Conservation (phyloP, 2,329 filamentous ascomycete species). For the Microthyrium microscopicum region DNA sequence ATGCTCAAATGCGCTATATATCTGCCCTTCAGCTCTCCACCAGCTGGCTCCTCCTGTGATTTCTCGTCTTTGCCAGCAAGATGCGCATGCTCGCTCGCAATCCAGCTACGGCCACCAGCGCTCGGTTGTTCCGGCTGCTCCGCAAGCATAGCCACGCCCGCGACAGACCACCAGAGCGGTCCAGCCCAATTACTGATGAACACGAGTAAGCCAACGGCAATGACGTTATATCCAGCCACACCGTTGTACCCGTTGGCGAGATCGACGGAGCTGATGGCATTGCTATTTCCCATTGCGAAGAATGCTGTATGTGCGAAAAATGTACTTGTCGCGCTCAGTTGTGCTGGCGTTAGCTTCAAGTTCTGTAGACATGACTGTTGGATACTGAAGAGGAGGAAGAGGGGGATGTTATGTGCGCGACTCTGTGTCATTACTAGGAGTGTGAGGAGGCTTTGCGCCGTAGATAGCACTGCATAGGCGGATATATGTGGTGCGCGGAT, state of each 20-base stretch:
- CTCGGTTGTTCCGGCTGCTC: neutral
- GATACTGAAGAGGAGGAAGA: constrained; percentile 60
- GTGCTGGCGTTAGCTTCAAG: constrained; percentile 8
- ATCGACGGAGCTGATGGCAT: constrained; percentile 91
- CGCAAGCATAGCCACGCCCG: constrained; percentile 38
- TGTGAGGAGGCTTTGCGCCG: constrained; percentile 48
- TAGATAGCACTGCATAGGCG: constrained; percentile 10
- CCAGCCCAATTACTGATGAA: constrained; percentile 87
- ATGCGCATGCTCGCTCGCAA: constrained; percentile 4
- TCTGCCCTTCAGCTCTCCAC: neutral
- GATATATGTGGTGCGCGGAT: too few species aligned
- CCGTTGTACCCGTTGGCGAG: constrained; percentile 93
- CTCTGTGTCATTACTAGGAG: constrained; percentile 79
- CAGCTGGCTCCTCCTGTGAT: neutral
- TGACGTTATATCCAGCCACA: constrained; percentile 60
- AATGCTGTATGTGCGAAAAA: constrained; percentile 70
- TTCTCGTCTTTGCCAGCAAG: constrained; percentile 1
- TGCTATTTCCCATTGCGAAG: constrained; percentile 81
- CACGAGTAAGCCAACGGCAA: constrained; percentile 67
- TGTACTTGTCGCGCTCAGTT: constrained; percentile 49
- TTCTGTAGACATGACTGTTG: constrained; percentile 37
- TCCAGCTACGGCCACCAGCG: constrained; percentile 1
- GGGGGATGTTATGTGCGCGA: constrained; percentile 65
- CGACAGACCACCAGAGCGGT: constrained; percentile 71
- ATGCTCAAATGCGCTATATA: constrained; percentile 37